phyloP scores from a whole-genome alignment of 164 flowering plant species.

The Taxillus chinensis region DNA sequence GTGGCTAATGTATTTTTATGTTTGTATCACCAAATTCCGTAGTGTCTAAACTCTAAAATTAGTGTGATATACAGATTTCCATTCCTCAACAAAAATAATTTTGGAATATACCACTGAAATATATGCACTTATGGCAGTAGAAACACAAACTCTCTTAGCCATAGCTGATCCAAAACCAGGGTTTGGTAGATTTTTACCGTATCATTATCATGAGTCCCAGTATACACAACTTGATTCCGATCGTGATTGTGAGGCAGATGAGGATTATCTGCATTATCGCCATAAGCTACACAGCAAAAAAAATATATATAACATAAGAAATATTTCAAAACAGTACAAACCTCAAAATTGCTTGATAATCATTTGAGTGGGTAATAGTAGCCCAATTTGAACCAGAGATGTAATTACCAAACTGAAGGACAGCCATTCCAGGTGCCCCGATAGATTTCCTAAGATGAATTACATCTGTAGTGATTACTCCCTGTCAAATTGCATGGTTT shows the following conservation, averaged over 20 bases:
- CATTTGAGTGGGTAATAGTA: neutral
- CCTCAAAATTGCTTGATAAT: slow-evolving; percentile 1
- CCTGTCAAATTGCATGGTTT: slow-evolving; percentile 28
- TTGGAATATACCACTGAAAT: too few species aligned
- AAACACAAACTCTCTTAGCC: too few species aligned
- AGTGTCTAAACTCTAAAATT: too few species aligned
- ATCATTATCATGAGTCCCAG: slow-evolving; percentile 99
- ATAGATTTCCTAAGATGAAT: slow-evolving; percentile 76
- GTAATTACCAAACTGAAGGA: slow-evolving; percentile 87
- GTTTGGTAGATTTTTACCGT: slow-evolving; percentile 39
- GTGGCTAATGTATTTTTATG: too few species aligned
- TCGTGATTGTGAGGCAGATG: slow-evolving; percentile 96
- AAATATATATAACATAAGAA: neutral
- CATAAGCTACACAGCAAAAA: slow-evolving; percentile 52
- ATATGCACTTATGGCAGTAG: too few species aligned
- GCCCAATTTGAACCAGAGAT: neutral
- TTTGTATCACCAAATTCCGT: too few species aligned
- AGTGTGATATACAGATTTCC: too few species aligned
- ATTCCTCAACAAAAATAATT: too few species aligned
- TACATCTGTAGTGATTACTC: slow-evolving; percentile 95
- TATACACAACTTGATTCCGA: slow-evolving; percentile 81
- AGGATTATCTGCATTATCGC: slow-evolving; percentile 78
- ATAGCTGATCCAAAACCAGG: too few species aligned
- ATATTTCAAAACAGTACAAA: neutral
- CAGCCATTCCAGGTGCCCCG: slow-evolving; percentile 99